Evolutionary conservation across 1,284 basidiomycete genomes (phyloP), one percentile per base, ranked within the genome.

Genomic region (Xanthoconium separans): DNA sequence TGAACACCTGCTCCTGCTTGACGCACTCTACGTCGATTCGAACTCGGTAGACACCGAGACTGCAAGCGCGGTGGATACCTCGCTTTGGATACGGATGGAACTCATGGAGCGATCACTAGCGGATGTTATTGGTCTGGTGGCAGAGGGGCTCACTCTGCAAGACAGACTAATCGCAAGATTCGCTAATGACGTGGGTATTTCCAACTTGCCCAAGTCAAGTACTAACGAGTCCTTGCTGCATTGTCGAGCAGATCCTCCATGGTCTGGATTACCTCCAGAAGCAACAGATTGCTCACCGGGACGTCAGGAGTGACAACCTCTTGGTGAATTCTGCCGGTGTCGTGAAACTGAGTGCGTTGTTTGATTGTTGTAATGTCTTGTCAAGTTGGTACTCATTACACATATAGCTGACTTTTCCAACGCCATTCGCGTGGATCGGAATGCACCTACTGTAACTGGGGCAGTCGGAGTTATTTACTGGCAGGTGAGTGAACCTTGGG

Each of bases 41-140:
- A 45, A 45, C 15, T 34, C 50, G 6, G 37, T 34, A 61, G 50
- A 52, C 18, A 16, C 11, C 3, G 46, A 49, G 16, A 47, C 44
- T 29, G 48, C 56, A 7, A 36, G 31, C 6, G 24, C 18, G 6
- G 41, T 61, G 36, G 68, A 70, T 47, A 67, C 66, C 8, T 78
- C 82, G 54, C 70, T 92, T 42, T 92, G 90, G 89, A 84, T 92
- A 48, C 75, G 85, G 55, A 92, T 92, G 90, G 89, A 91, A 65
- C 78, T 91, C 29, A 91, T 91, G 89, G 88, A 91, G 64, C 76
- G 88, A 56, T 91, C 88, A 64, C 71, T 92, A 57, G 89, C 89
- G 59, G 90, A 92, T 67, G 77, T 91, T 34, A 76, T 91, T 24
- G 80, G 75, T 29, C 66, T 89, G 30, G 78, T 81, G 4, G 79